phyloP scores from a whole-genome alignment of 108 stramenopile genomes.

The Parietichytrium sp. region DNA sequence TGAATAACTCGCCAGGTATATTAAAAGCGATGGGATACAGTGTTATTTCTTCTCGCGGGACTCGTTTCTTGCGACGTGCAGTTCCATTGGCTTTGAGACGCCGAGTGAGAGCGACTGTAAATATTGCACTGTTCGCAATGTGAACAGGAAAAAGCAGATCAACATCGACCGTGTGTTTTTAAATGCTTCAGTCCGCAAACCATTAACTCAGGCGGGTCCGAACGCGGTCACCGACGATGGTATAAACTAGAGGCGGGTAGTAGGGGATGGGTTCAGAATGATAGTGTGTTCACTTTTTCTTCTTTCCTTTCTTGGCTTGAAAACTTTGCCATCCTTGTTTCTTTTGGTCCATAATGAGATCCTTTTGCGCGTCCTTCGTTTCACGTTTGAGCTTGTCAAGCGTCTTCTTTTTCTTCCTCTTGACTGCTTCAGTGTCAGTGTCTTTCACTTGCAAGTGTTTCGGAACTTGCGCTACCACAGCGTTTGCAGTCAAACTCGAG shows the following conservation, averaged over 20 bases:
- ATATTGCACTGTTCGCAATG: background rate
- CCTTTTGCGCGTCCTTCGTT: conserved; percentile 15
- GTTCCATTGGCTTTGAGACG: background rate
- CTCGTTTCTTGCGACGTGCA: background rate
- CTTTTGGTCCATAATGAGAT: conserved; percentile 12
- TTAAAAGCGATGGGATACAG: conserved; percentile 13
- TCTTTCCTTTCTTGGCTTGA: background rate
- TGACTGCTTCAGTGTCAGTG: background rate
- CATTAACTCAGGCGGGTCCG: too few relatives aligned
- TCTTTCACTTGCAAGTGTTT: conserved; percentile 11
- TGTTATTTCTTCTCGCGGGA: background rate
- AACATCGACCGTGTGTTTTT: conserved; percentile 29
- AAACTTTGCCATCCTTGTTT: conserved; percentile 20
- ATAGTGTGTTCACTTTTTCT: background rate
- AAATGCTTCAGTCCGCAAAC: too few relatives aligned
- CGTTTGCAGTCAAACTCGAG: background rate
- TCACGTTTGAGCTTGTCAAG: background rate
- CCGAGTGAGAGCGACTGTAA: background rate
- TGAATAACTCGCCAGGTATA: too few relatives aligned
- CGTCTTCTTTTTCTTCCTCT: background rate
- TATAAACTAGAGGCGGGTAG: too few relatives aligned
- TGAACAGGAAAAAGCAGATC: background rate
- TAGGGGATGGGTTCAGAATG: too few relatives aligned
- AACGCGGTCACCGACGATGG: too few relatives aligned
- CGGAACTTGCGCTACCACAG: background rate